Percentiles rank a stretch among this genome's conserved stretches.
These are phyloP conservation scores for Xylaria sp. DNA, from an alignment of 2,329 filamentous ascomycete species.

Conservation along the genomic window DNA sequence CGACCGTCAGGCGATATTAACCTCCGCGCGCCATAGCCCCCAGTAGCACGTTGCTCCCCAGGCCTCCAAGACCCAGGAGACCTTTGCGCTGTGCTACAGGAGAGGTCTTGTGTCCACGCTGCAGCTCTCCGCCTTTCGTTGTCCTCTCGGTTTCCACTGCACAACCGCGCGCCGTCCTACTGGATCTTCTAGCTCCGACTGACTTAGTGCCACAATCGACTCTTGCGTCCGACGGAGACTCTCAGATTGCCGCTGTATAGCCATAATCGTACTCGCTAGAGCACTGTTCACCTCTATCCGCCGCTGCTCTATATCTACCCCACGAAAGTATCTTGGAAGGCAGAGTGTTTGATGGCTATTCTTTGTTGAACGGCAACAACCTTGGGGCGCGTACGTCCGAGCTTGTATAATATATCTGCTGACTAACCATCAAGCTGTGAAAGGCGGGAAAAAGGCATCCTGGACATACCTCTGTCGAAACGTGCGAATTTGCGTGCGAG, in stretches of 20 bases:
- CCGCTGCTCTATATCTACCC: constrained; percentile 42
- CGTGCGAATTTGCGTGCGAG: constrained; percentile 43
- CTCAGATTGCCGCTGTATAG: constrained; percentile 48
- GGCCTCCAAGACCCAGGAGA: constrained; percentile 46
- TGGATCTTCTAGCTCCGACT: constrained; percentile 56
- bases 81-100: constrained; percentile 48
- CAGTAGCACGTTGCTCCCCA: constrained; percentile 45
- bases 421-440: constrained; percentile 35
- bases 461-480: constrained; percentile 35
- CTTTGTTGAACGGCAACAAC: constrained; percentile 28
- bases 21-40: constrained; percentile 46
- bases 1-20: constrained; percentile 46
- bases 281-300: constrained; percentile 35
- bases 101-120: constrained; percentile 53
- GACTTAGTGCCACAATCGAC: constrained; percentile 62
- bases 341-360: constrained; percentile 34
- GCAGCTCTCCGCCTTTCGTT: constrained; percentile 58
- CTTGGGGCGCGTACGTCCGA: constrained; percentile 26
- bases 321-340: constrained; percentile 27
- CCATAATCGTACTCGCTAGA: constrained; percentile 40
- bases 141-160: constrained; percentile 54
- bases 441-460: constrained; percentile 22
- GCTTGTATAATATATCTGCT: constrained; percentile 29
- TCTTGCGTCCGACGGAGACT: constrained; percentile 61
- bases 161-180: constrained; percentile 63